A percentile compares a stretch with the other conserved stretches of the same genome.
Conservation (phyloP, 2,329 filamentous ascomycete species). For the Botrytis deweyae region DNA sequence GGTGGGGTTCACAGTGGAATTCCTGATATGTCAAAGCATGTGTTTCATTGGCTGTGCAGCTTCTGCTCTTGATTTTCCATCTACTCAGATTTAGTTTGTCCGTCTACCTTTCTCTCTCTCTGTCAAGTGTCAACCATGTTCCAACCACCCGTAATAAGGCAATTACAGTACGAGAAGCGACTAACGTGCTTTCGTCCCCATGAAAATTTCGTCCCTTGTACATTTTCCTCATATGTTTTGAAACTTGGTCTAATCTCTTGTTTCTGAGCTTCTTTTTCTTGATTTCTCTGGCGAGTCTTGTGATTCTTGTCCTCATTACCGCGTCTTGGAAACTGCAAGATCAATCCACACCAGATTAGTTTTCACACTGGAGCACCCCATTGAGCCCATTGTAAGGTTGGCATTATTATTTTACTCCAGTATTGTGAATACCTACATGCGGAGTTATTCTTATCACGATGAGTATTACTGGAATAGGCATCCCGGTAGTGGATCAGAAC, state of each 20-base stretch:
- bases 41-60: neutral
- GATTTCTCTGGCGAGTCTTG: neutral
- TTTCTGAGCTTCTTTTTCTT: neutral
- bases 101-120: neutral
- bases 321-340: constrained; percentile 6
- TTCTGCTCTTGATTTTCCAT: neutral
- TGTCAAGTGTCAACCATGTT: neutral
- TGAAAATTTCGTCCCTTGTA: neutral
- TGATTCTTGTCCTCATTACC: neutral
- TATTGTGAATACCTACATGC: neutral
- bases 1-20: neutral
- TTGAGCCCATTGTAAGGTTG: constrained; percentile 6
- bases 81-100: neutral
- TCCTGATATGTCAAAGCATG: neutral
- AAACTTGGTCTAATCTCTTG: neutral
- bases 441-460: neutral
- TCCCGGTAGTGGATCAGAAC: constrained; percentile 13
- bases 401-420: constrained; percentile 1
- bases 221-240: neutral
- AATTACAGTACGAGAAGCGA: neutral
- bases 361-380: neutral
- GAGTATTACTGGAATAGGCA: constrained; percentile 2
- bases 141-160: neutral
- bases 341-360: neutral
- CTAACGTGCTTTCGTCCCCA: neutral